Conservation (phyloP, 1,139 yeast species). For the Yamadazyma conglobata region DNA sequence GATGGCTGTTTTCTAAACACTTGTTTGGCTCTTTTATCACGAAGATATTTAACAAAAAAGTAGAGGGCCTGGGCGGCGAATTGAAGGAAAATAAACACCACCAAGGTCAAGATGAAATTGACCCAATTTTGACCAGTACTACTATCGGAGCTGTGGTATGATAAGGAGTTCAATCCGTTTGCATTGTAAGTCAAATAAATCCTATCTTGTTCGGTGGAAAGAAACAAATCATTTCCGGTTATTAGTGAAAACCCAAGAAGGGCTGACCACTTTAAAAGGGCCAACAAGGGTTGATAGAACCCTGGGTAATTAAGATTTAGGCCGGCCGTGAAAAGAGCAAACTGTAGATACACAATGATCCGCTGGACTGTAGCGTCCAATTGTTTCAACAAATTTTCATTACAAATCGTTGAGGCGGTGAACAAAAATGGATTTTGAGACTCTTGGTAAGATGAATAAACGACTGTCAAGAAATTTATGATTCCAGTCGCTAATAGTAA, state of each 20-base stretch:
- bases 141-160: conserved; percentile 25
- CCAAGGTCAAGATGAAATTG: conserved; percentile 36
- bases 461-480: conserved; percentile 41
- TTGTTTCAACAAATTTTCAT: conserved; percentile 52
- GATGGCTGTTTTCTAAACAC: conserved; percentile 3
- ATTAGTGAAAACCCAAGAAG: conserved; percentile 29
- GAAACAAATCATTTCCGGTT: conserved; percentile 11
- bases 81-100: conserved; percentile 27
- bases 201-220: conserved; percentile 24
- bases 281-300: conserved; percentile 55
- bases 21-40: conserved; percentile 2
- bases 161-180: conserved; percentile 32
- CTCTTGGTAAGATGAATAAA: conserved; percentile 60
- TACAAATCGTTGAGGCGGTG: conserved; percentile 60
- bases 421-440: conserved; percentile 55
- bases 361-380: conserved; percentile 55
- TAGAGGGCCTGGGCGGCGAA: conserved; percentile 18
- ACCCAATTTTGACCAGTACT: conserved; percentile 36
- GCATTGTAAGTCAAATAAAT: conserved; percentile 32
- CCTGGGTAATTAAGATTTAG: conserved; percentile 62
- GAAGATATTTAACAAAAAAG: conserved; percentile 6
- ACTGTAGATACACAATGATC: conserved; percentile 52
- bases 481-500: conserved; percentile 41
- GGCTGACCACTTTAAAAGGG: conserved; percentile 35
- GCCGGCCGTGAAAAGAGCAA: conserved; percentile 55